Evolutionary conservation across 768 basidiomycete genomes (phyloP).

Genomic region (Termitomyces sp.): DNA sequence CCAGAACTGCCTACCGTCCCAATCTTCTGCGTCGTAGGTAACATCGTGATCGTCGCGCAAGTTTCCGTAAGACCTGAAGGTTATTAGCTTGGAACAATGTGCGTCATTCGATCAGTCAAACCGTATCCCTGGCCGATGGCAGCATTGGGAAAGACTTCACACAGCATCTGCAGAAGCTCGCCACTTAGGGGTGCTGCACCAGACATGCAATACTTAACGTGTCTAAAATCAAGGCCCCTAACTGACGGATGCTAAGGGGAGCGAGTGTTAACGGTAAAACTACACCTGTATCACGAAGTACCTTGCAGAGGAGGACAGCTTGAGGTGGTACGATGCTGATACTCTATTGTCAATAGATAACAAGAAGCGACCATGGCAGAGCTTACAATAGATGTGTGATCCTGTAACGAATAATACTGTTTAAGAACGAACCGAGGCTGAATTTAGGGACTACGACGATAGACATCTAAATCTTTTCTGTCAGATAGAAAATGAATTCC

Average conservation of each 20-base stretch:
- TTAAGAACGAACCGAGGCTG: conserved; percentile 50
- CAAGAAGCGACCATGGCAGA: neutral
- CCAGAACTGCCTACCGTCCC: conserved; percentile 57
- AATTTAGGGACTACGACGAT: conserved; percentile 68
- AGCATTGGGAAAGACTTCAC: conserved; percentile 53
- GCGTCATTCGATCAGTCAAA: conserved; percentile 16
- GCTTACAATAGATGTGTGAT: conserved; percentile 56
- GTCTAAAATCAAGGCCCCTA: conserved; percentile 46
- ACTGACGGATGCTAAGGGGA: conserved; percentile 45
- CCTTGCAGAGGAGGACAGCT: conserved; percentile 66
- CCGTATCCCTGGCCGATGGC: conserved; percentile 67
- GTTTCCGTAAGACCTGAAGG: conserved; percentile 62
- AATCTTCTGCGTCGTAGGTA: conserved; percentile 39
- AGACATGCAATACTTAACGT: conserved; percentile 50
- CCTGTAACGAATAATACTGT: conserved; percentile 51
- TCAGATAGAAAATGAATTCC: neutral
- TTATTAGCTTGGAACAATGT: neutral
- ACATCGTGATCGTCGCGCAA: conserved; percentile 46
- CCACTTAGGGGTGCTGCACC: conserved; percentile 66
- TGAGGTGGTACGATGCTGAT: conserved; percentile 63
- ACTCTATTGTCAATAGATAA: neutral
- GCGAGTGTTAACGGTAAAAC: neutral
- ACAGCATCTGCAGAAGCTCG: conserved; percentile 45
- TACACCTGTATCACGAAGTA: conserved; percentile 17
- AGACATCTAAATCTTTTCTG: conserved; percentile 34